Percentiles rank a stretch among this genome's conserved stretches.
Conservation (phyloP, 2,329 filamentous ascomycete genomes). For the Clarireedia monteithiana region DNA sequence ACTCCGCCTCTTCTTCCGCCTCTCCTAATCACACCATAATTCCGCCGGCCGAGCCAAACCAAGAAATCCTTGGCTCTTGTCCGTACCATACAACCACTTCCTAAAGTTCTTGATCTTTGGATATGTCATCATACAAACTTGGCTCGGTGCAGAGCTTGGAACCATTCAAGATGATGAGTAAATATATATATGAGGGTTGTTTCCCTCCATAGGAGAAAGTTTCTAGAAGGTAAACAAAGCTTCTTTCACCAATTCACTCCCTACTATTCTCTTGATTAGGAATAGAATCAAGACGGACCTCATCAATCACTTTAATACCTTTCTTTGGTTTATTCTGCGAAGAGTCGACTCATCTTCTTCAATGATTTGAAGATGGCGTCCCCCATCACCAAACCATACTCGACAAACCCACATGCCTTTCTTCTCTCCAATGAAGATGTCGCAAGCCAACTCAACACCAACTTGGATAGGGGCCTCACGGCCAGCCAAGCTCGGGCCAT, state of each 20-base stretch:
- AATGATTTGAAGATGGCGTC: background rate
- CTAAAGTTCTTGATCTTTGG: too few relatives aligned
- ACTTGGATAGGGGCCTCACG: slow-evolving; percentile 60
- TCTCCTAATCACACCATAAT: background rate
- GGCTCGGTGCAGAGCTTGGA: background rate
- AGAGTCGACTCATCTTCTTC: background rate
- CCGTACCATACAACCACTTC: too few relatives aligned
- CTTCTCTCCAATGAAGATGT: slow-evolving; percentile 56
- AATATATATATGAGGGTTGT: background rate
- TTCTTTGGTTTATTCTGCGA: background rate
- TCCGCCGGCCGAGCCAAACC: too few relatives aligned
- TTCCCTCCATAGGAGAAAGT: background rate
- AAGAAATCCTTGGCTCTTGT: too few relatives aligned
- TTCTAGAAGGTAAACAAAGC: background rate
- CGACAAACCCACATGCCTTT: slow-evolving; percentile 42
- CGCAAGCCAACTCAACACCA: slow-evolving; percentile 51
- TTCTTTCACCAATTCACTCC: slow-evolving; percentile 12
- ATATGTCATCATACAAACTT: background rate
- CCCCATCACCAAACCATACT: background rate
- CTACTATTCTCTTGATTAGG: slow-evolving; percentile 28
- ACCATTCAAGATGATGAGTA: background rate
- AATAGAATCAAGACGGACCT: slow-evolving; percentile 16
- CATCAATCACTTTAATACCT: background rate
- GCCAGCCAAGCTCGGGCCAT: slow-evolving; percentile 50
- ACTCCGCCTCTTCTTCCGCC: background rate